Evolutionary conservation across 805 yeast genomes (phyloP).

Genomic region (Ogataea wickerhamii): DNA sequence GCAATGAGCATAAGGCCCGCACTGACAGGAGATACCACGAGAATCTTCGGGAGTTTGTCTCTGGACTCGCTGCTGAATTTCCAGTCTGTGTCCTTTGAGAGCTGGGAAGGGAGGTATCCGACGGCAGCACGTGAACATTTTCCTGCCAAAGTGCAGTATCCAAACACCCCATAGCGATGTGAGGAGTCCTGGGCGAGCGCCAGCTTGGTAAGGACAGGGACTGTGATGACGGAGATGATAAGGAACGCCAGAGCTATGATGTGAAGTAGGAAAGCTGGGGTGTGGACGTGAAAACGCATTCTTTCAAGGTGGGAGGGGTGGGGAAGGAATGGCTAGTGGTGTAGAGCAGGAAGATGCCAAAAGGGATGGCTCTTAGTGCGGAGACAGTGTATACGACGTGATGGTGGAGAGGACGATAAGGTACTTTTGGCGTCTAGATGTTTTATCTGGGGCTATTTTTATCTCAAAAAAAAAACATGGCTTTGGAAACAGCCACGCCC

Average conservation of each 20-base stretch:
- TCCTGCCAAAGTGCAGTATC: slow-evolving; percentile 44
- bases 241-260: slow-evolving; percentile 58
- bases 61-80: slow-evolving; percentile 43
- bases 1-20: slow-evolving; percentile 57
- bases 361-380: no score
- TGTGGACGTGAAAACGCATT: slow-evolving; percentile 23
- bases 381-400: no score
- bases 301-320: no score
- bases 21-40: slow-evolving; percentile 64
- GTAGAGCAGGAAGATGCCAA: no score
- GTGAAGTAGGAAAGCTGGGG: slow-evolving; percentile 41
- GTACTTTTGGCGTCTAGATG: no score
- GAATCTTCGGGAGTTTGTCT: slow-evolving; percentile 47
- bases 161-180: slow-evolving; percentile 60
- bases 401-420: no score
- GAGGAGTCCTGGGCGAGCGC: slow-evolving; percentile 45
- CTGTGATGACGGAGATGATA: slow-evolving; percentile 56
- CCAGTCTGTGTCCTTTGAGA: slow-evolving; percentile 44
- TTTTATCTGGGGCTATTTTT: no score
- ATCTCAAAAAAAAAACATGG: no score
- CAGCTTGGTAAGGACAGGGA: slow-evolving; percentile 53
- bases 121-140: slow-evolving; percentile 36
- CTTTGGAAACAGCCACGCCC: no score
- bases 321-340: no score
- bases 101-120: slow-evolving; percentile 33